Base-by-base conservation (phyloP, 2,329 filamentous ascomycete genomes). In the Apiospora saccharicola region DNA sequence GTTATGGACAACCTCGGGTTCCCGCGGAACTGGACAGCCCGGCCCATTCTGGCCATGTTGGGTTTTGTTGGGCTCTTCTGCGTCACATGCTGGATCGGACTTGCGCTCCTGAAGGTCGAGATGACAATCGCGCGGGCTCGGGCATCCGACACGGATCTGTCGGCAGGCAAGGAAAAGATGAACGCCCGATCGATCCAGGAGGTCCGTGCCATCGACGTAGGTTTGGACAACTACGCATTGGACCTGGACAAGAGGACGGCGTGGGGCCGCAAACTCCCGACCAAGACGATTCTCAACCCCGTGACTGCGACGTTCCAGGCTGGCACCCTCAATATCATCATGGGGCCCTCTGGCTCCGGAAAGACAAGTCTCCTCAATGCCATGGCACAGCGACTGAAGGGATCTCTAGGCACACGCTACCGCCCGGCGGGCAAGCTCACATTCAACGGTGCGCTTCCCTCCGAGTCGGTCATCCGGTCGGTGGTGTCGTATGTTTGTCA, bases 401-500 rank as follows among this genome's bases (percentile, higher is more conserved):
- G 89, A 72, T 90, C 89, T 1, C 75, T 90, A 3, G 85, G 87
- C 1, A 93, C 90, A 0, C 86, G 86, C 71, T 95, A 95, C 77
- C 85, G 83, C 5, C 84, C 88, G 3, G 85, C 84, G 6, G 93
- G 93, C 0, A 86, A 85, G 67, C 88, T 95, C 79, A 86, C 88
- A 0, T 94, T 94, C 79, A 95, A 95, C 75, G 90, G 89, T 0
- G 89, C 92, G 0, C 82, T 88, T 1, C 93, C 93, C 0, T 92
- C 92, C 0, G 87, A 90, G 69, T 87, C 89, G 0, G 92, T 95
- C 4, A 86, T 95, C 46, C 87, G 91, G 43, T 93, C 92, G 0
- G 88, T 94, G 0, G 92, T 91, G 57, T 94, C 92, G 0, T 95
- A 94, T 74, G 93, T 95, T 8, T 93, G 91, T 30, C 93, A 95